Evolutionary conservation across 305 asterid species (phyloP).

Genomic region (Plantago coronopus): DNA sequence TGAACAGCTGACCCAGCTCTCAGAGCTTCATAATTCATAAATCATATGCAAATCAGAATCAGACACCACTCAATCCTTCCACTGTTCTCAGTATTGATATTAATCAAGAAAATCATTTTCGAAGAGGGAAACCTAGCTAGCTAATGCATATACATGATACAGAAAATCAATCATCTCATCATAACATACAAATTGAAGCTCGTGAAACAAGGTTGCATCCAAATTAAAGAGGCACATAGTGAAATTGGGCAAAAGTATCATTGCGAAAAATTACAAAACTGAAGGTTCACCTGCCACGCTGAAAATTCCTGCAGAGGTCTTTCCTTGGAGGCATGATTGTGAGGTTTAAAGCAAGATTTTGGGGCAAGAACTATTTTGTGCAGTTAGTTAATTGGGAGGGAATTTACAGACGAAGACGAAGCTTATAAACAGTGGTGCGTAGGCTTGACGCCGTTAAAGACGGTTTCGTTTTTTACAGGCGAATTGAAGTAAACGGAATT

Average conservation of each 20-base stretch:
- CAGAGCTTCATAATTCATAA: too few species aligned
- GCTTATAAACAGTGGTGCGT: constrained; percentile 7
- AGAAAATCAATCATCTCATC: neutral
- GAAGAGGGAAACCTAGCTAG: too few species aligned
- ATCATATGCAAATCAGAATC: neutral
- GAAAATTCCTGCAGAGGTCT: constrained; percentile 72
- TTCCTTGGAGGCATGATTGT: constrained; percentile 64
- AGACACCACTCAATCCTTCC: neutral
- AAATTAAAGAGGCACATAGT: neutral
- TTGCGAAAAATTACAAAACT: neutral
- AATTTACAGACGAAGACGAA: neutral
- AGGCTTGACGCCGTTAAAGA: neutral
- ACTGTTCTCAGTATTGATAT: neutral
- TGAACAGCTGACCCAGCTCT: neutral
- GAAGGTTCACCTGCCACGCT: constrained; percentile 61
- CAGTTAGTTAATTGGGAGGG: constrained; percentile 20
- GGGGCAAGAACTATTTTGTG: constrained; percentile 5
- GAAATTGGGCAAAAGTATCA: neutral
- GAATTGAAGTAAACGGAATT: too few species aligned
- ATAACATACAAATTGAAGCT: neutral
- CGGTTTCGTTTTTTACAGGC: neutral
- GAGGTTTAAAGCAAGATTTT: constrained; percentile 25
- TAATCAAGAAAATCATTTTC: too few species aligned
- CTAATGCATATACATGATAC: neutral
- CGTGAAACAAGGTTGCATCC: neutral